Evolutionary conservation across 345 rosid genomes (phyloP).

Genomic region (Abelmoschus esculentus): DNA sequence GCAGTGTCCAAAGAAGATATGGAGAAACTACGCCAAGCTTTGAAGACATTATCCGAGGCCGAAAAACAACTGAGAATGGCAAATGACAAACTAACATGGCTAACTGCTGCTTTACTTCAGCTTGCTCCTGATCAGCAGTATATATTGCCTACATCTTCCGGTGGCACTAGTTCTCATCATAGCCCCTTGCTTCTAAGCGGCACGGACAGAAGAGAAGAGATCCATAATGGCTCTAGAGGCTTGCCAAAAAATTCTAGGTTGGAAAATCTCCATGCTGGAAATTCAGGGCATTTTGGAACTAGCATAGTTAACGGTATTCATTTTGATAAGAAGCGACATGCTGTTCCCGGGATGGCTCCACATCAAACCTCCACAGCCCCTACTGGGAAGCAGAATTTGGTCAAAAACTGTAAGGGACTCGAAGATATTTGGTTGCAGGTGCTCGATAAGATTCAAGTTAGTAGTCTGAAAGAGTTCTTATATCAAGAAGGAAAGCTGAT

Average conservation of each 20-base stretch:
- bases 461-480: slow-evolving; percentile 57
- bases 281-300: slow-evolving; percentile 19
- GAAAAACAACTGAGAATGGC: slow-evolving; percentile 92
- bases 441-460: slow-evolving; percentile 47
- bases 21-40: slow-evolving; percentile 90
- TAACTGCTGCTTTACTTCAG: slow-evolving; percentile 93
- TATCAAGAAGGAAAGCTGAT: slow-evolving; percentile 73
- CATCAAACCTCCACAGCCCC: slow-evolving; percentile 25
- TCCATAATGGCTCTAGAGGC: slow-evolving; percentile 25
- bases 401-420: slow-evolving; percentile 35
- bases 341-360: slow-evolving; percentile 26
- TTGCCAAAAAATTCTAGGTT: slow-evolving; percentile 27
- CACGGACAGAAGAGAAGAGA: slow-evolving; percentile 32
- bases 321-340: slow-evolving; percentile 35
- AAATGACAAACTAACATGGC: slow-evolving; percentile 89
- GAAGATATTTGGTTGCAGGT: slow-evolving; percentile 89
- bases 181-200: slow-evolving; percentile 34
- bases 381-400: slow-evolving; percentile 24
- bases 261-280: slow-evolving; percentile 31
- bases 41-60: slow-evolving; percentile 90
- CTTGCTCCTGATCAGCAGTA: slow-evolving; percentile 98
- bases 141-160: slow-evolving; percentile 51
- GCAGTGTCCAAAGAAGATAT: slow-evolving; percentile 85
- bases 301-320: slow-evolving; percentile 20
- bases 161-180: slow-evolving; percentile 55